phyloP scores from a whole-genome alignment of 2,329 filamentous ascomycete genomes.

The Calcarisporium arbuscula region DNA sequence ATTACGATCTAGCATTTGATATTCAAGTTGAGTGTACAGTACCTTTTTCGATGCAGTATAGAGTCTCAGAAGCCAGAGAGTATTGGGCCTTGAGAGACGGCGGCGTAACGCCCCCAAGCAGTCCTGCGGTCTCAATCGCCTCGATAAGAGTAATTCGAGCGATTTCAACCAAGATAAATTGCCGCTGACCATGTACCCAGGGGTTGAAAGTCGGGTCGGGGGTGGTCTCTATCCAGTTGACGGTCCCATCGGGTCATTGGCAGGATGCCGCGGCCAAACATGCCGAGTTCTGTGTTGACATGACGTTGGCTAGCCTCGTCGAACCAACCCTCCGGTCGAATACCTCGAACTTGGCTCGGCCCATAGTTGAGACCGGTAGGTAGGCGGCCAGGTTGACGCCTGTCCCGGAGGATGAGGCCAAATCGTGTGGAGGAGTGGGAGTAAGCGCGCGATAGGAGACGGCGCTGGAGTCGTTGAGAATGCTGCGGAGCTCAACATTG shows the following conservation, averaged over 20 bases:
- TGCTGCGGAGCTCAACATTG: slow-evolving; percentile 50
- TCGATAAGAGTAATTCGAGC: slow-evolving; percentile 52
- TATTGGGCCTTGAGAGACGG: slow-evolving; percentile 46
- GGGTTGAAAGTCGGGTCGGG: slow-evolving; percentile 54
- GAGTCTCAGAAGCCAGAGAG: slow-evolving; percentile 53
- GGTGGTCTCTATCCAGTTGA: slow-evolving; percentile 44
- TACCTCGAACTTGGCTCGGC: slow-evolving; percentile 48
- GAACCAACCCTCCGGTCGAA: slow-evolving; percentile 51
- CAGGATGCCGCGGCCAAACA: slow-evolving; percentile 56
- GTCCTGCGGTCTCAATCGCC: slow-evolving; percentile 45
- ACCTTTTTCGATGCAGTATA: slow-evolving; percentile 54
- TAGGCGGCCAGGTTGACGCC: slow-evolving; percentile 62
- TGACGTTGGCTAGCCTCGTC: slow-evolving; percentile 54
- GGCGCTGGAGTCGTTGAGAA: slow-evolving; percentile 63
- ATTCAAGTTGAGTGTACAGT: slow-evolving; percentile 18
- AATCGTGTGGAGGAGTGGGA: slow-evolving; percentile 52
- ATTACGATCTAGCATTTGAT: not conserved
- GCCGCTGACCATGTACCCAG: slow-evolving; percentile 56
- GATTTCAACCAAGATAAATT: slow-evolving; percentile 63
- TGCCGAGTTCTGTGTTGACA: slow-evolving; percentile 61
- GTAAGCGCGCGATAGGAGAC: slow-evolving; percentile 59
- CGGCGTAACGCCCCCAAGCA: slow-evolving; percentile 52
- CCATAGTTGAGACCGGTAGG: slow-evolving; percentile 51
- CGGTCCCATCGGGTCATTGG: slow-evolving; percentile 57
- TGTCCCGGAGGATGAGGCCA: slow-evolving; percentile 60